Conservation (phyloP, 495 filamentous ascomycete genomes). For the Cercophora scortea region DNA sequence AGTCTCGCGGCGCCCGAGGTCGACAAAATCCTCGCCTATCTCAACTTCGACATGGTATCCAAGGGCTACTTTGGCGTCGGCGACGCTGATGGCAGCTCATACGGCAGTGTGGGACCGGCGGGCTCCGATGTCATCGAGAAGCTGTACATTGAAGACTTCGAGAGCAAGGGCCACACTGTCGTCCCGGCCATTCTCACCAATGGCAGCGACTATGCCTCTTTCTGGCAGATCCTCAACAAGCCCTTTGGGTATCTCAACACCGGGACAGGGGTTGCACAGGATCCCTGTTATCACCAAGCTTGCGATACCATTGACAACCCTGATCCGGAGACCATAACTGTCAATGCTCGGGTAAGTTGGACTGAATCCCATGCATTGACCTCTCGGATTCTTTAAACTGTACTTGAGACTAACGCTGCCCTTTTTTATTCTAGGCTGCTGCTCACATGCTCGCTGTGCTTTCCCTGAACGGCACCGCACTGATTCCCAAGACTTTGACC, state of each 20-base stretch:
- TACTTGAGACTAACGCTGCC: background rate
- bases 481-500: slow-evolving; percentile 29
- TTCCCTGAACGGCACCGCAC: slow-evolving; percentile 25
- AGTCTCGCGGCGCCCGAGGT: slow-evolving; percentile 24
- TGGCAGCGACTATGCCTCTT: slow-evolving; percentile 35
- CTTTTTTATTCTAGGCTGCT: slow-evolving; percentile 15
- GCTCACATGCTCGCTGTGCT: slow-evolving; percentile 33
- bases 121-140: slow-evolving; percentile 33
- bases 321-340: slow-evolving; percentile 29
- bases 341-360: slow-evolving; percentile 25
- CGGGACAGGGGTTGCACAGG: slow-evolving; percentile 30
- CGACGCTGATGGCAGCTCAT: slow-evolving; percentile 29
- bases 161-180: slow-evolving; percentile 20
- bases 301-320: slow-evolving; percentile 36
- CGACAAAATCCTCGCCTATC: slow-evolving; percentile 32
- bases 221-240: slow-evolving; percentile 37
- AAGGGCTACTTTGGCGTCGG: slow-evolving; percentile 34
- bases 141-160: slow-evolving; percentile 26
- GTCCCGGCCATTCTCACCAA: slow-evolving; percentile 29
- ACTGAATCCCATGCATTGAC: no score
- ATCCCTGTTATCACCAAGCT: slow-evolving; percentile 38
- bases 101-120: slow-evolving; percentile 21
- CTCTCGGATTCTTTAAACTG: background rate
- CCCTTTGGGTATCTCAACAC: slow-evolving; percentile 38
- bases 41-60: slow-evolving; percentile 40